Base-by-base conservation (phyloP, 257 asterid genomes). In the Catharanthus roseus region DNA sequence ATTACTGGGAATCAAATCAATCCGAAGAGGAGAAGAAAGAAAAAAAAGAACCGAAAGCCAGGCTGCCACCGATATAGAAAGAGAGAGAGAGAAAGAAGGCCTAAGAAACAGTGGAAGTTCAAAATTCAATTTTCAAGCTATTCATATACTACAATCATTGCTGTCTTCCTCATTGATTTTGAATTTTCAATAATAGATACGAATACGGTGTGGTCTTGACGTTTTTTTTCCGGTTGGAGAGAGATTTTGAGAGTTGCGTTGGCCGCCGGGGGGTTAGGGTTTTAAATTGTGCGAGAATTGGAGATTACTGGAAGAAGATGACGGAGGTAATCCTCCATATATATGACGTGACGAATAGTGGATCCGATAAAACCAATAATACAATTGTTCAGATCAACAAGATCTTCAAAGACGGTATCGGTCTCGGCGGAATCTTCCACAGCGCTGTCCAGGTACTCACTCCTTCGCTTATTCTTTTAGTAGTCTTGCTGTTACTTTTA, bases 361-460 rank as follows among this genome's bases (percentile, higher is more conserved):
- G 87, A 38, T 89, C 84, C 53, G 98, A 91, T 55, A 91, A 95
- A 74, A 91, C 99, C 26, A 87, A 95, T 85, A 91, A 82, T 82
- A 91, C 97, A 24, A 88, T 95, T 80, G 67, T 91, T 86, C 97
- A 91, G 84, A 91, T 91, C 90, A 95, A 95, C 82, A 91, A 84
- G 92, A 78, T 95, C 86, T 91, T 95, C 83, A 95, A 95, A 77
- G 99, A 95, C 74, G 98, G 99, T 24, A 89, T 95, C 72, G 97
- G 98, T n/a, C 81, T 95, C 62, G 99, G 97, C 31, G 99, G 99
- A 60, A 95, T 95, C 72, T 95, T 95, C 82, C 99, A 95, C 80
- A 90, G 98, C 87, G 97, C 99, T 38, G 92, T 95, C 47, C 97
- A 95, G 99, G 99, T 86, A 79, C 67, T 55, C 24, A 64, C 28